Evolutionary conservation across 495 filamentous ascomycete genomes (phyloP).

Genomic region (Neurospora tetrasperma): DNA sequence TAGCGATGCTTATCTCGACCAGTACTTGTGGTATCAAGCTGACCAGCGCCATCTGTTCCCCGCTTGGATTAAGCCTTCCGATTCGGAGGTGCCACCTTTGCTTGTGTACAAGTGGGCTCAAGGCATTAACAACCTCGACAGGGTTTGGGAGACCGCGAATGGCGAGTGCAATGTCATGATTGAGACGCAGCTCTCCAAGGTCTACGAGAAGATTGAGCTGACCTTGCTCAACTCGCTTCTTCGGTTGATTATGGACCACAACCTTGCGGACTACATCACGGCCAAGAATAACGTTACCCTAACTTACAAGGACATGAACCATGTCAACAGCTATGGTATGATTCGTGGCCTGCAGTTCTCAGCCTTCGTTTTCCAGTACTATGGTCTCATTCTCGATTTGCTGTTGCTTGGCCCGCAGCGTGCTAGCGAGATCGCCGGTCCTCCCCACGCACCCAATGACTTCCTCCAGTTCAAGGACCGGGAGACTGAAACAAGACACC

Average conservation of each 20-base stretch:
- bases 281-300: slow-evolving; percentile 99
- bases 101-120: slow-evolving; percentile 99
- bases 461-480: slow-evolving; percentile 95
- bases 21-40: slow-evolving; percentile 98
- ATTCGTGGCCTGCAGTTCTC: slow-evolving; percentile 97
- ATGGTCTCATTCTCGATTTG: slow-evolving; percentile 90
- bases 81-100: slow-evolving; percentile 96
- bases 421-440: slow-evolving; percentile 92
- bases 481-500: slow-evolving; percentile 81
- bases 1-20: slow-evolving; percentile 96
- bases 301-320: slow-evolving; percentile 99
- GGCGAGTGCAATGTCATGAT: slow-evolving; percentile 99
- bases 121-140: slow-evolving; percentile 97
- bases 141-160: slow-evolving; percentile 91
- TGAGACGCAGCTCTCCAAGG: slow-evolving; percentile 94
- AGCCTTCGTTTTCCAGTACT: slow-evolving; percentile 98
- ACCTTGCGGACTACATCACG: slow-evolving; percentile 97
- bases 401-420: slow-evolving; percentile 87
- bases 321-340: slow-evolving; percentile 97
- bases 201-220: slow-evolving; percentile 98
- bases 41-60: slow-evolving; percentile 98
- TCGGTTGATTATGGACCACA: slow-evolving; percentile 98
- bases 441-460: slow-evolving; percentile 93
- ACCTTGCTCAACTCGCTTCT: slow-evolving; percentile 89
- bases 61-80: slow-evolving; percentile 98